These are phyloP conservation scores for Pseudogymnoascus sp. DNA, from an alignment of 2,329 filamentous ascomycete genomes.

Conservation along the genomic window DNA sequence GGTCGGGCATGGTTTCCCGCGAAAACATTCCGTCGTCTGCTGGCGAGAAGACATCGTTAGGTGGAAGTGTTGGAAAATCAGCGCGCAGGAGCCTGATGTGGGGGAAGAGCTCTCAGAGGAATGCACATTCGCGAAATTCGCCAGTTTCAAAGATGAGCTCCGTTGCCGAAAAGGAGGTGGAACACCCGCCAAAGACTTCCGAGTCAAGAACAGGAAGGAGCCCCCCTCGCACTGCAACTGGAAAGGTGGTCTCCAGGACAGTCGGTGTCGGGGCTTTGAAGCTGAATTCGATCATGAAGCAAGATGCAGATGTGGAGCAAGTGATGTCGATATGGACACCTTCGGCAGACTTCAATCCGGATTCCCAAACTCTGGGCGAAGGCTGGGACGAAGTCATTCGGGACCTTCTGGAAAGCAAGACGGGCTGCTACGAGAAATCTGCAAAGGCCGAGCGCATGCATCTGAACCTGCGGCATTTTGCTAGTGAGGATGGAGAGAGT, in stretches of 20 bases:
- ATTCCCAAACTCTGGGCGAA: constrained; percentile 49
- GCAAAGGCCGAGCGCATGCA: constrained; percentile 68
- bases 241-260: constrained; percentile 55
- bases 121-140: constrained; percentile 45
- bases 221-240: constrained; percentile 45
- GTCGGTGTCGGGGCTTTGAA: constrained; percentile 73
- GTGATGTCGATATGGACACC: constrained; percentile 72
- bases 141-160: constrained; percentile 44
- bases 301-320: constrained; percentile 65
- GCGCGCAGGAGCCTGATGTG: constrained; percentile 64
- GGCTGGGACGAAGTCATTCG: constrained; percentile 69
- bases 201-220: background rate
- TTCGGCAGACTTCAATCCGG: constrained; percentile 43
- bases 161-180: constrained; percentile 27
- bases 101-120: constrained; percentile 51
- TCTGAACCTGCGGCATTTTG: constrained; percentile 71
- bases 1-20: constrained; percentile 19
- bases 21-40: constrained; percentile 15
- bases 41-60: constrained; percentile 40
- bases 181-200: background rate
- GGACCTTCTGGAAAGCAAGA: constrained; percentile 65
- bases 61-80: constrained; percentile 41
- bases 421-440: constrained; percentile 68
- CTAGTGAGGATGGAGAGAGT: constrained; percentile 66
- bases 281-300: constrained; percentile 67